phyloP scores from a whole-genome alignment of 2,329 filamentous ascomycete genomes.

The Trichoderma brevicompactum region DNA sequence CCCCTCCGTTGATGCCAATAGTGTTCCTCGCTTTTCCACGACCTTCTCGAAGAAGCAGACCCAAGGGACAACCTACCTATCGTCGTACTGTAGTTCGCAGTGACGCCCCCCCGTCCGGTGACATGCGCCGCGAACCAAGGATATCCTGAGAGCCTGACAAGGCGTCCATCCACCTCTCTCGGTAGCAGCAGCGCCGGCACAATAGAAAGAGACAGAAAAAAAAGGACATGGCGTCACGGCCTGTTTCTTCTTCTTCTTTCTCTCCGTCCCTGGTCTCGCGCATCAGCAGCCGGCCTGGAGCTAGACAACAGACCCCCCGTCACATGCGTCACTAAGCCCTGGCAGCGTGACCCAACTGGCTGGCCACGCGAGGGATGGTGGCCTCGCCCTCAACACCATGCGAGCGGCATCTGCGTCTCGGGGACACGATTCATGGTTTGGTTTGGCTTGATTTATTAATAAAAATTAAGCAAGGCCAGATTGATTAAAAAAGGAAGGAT shows the following conservation, averaged over 20 bases:
- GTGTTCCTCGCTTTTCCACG: constrained; percentile 1
- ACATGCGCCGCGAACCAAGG: constrained; percentile 11
- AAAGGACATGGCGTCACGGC: constrained; percentile 21
- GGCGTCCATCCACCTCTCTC: constrained; percentile 13
- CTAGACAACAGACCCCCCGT: constrained; percentile 7
- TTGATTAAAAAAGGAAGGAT: too few species aligned
- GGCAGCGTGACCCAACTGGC: constrained; percentile 26
- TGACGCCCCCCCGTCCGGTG: constrained; percentile 14
- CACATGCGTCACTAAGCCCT: constrained; percentile 27
- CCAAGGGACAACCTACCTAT: neutral
- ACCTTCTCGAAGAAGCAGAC: constrained; percentile 8
- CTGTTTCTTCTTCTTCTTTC: neutral
- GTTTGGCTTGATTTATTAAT: too few species aligned
- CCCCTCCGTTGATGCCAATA: neutral
- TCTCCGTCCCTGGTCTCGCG: constrained; percentile 1
- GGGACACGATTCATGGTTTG: neutral
- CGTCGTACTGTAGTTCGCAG: constrained; percentile 4
- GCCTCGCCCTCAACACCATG: neutral
- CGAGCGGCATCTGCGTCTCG: too few species aligned
- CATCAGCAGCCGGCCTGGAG: constrained; percentile 2
- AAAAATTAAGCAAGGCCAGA: too few species aligned
- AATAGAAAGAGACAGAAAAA: neutral
- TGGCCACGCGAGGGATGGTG: constrained; percentile 4
- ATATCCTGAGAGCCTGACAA: constrained; percentile 21
- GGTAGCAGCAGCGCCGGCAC: neutral